Base-by-base conservation (phyloP, 208 protist species). In the Leishmania mexicana region DNA sequence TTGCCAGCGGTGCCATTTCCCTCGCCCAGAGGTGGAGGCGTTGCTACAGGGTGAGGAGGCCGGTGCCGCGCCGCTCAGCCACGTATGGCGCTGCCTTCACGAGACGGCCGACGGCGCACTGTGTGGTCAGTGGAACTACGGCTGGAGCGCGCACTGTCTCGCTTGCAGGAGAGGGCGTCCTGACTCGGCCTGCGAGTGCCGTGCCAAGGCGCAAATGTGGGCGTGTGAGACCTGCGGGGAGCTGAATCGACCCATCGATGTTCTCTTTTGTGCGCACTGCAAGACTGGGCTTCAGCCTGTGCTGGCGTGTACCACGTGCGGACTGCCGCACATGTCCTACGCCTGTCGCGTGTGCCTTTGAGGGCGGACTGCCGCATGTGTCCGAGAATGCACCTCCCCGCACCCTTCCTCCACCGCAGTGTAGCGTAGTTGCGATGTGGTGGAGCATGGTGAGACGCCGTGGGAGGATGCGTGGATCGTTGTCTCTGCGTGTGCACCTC, bases 71-170 rank as follows among this genome's bases (percentile, higher is more conserved):
- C 68, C 74, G 5, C 28, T 82, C n/a, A 87, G 83, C 49, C 88
- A 83, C 60, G 87, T 96, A 2, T 97, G 94, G 92, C 84, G 88
- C 24, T 97, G 94, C 85, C 67, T 92, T 72, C 83, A 84, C n/a
- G 94, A 97, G 75, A 28, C n/a, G 10, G 77, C 60, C 35, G 62
- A 71, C 6, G 84, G 76, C 49, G 58, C 68, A 15, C 15, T 80
- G 53, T 97, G 94, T 81, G 90, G 91, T 1, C 65, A 75, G 24
- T 97, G 94, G 92, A 97, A 97, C 83, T 95, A 97, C 80, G 90
- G 92, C 85, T 97, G 94, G 91, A 68, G 60, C 35, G 62, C 53
- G 67, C 75, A 76, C 31, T 97, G 94, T 80, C 21, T 64, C 24
- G 51, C 47, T 3, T 97, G 94, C 80, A 81, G 85, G 13, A 84